These are phyloP conservation scores for Phlebiopsis gigantea DNA, from an alignment of 768 basidiomycete species.

Conservation along the genomic window DNA sequence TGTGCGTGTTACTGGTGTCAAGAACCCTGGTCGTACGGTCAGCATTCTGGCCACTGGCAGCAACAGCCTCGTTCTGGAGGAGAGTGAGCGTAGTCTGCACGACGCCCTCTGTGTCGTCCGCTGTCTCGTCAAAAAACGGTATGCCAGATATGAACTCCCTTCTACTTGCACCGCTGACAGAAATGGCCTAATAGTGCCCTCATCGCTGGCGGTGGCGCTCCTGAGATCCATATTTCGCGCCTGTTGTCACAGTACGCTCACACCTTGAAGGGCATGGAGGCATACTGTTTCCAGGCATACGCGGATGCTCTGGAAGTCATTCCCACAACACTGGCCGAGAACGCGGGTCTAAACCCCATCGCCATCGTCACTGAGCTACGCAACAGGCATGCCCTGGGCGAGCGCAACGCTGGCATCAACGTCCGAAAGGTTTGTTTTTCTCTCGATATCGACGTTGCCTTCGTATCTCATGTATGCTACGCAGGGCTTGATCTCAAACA, in stretches of 20 bases:
- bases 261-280: slow-evolving; percentile 95
- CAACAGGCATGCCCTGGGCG: slow-evolving; percentile 94
- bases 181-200: slow-evolving; percentile 54
- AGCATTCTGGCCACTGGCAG: slow-evolving; percentile 92
- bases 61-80: slow-evolving; percentile 91
- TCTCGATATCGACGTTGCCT: neutral
- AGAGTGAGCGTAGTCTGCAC: slow-evolving; percentile 95
- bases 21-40: slow-evolving; percentile 91
- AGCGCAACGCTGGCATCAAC: slow-evolving; percentile 94
- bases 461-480: neutral
- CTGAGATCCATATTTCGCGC: slow-evolving; percentile 95
- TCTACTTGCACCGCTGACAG: neutral
- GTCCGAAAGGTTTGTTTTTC: slow-evolving; percentile 76
- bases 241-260: slow-evolving; percentile 87
- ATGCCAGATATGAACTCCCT: slow-evolving; percentile 25
- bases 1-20: slow-evolving; percentile 91
- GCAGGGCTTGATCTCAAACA: slow-evolving; percentile 94
- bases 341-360: slow-evolving; percentile 96
- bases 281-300: slow-evolving; percentile 98
- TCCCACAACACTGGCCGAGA: slow-evolving; percentile 95
- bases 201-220: slow-evolving; percentile 95
- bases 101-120: slow-evolving; percentile 99
- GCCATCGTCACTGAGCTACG: slow-evolving; percentile 97
- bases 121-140: slow-evolving; percentile 98
- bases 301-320: slow-evolving; percentile 98